Percentiles rank a stretch among this genome's conserved stretches.
Conservation (phyloP, 1,139 yeast genomes). For the Kurtzmaniella quercitrusa region DNA sequence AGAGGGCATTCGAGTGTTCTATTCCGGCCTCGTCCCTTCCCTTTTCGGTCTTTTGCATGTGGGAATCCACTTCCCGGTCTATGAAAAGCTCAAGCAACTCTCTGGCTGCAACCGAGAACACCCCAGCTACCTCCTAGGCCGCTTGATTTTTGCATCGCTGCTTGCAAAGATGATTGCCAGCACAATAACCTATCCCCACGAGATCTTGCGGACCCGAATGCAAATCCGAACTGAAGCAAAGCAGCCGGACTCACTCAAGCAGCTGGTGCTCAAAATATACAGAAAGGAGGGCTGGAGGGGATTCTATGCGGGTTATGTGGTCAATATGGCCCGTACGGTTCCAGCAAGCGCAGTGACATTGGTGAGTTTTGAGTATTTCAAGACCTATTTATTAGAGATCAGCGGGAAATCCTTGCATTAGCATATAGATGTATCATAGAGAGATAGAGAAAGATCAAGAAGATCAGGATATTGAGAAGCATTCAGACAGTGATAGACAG, state of each 20-base stretch:
- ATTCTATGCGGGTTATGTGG: conserved; percentile 84
- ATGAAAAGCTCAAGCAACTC: conserved; percentile 66
- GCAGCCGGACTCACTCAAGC: conserved; percentile 15
- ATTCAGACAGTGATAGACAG: neutral
- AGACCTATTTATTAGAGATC: conserved; percentile 49
- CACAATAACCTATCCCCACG: conserved; percentile 91
- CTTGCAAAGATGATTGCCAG: conserved; percentile 87
- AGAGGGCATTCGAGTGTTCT: conserved; percentile 83
- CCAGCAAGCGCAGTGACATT: conserved; percentile 95
- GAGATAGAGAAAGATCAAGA: neutral
- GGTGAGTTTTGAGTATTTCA: conserved; percentile 87
- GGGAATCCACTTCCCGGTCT: conserved; percentile 96
- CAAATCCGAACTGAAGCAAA: conserved; percentile 45
- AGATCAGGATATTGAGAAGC: neutral
- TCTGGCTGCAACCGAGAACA: conserved; percentile 25
- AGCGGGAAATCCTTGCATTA: conserved; percentile 20
- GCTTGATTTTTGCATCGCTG: conserved; percentile 64
- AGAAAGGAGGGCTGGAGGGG: conserved; percentile 73
- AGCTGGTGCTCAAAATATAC: conserved; percentile 44
- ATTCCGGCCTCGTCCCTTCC: conserved; percentile 88
- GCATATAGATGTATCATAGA: conserved; percentile 2
- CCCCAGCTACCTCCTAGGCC: conserved; percentile 36
- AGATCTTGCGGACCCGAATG: conserved; percentile 85
- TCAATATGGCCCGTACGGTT: conserved; percentile 84
- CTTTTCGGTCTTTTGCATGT: conserved; percentile 88